Base-by-base conservation (phyloP, 1,139 yeast species). In the Blastobotrys apis region DNA sequence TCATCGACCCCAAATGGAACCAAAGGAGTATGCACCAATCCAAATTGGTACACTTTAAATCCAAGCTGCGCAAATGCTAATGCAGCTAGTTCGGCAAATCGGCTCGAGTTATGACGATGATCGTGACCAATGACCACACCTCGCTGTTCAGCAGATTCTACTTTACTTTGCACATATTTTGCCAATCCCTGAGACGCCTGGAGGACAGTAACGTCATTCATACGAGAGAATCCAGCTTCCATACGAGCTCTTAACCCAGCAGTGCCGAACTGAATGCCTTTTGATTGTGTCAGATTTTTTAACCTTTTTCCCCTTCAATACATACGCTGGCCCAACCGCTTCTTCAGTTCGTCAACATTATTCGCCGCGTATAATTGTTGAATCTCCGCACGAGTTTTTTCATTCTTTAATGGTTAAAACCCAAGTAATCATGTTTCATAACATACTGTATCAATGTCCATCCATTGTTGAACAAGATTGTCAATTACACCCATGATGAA, bases 181-280 rank as follows among this genome's bases (percentile, higher is more conserved):
- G 95, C 84, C 26, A 92, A 69, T 0, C 97, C 98, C 59, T 90
- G 97, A 0, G 97, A 81, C 0, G 97, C 94, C 64, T 90, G 97
- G 35, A 86, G 61, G 1, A 92, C 84, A 0, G 97, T 88, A 10
- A 92, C 82, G 52, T 84, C 85, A 62, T 92, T 92, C 94, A 92
- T 84, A 54, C 88, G 76, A 42, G 80, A 77, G 61, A 84, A 90
- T 0, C 97, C 97, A 0, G 96, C 87, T 52, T 81, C 88, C 96
- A 92, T 88, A 22, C 74, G 70, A 2, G 95, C 79, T 26, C 98
- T 69, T 43, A 92, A 73, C 0, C 97, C 97, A 2, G 97, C 96
- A 0, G 97, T 88, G 0, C 97, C 97, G 64, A 88, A 88, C n/a
- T 80, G 72, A 31, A 88, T 83, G 41, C 95, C 65, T 48, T 22